Evolutionary conservation across 768 basidiomycete genomes (phyloP), one percentile per base, ranked within the genome.

Genomic region (Mycena alexandri): DNA sequence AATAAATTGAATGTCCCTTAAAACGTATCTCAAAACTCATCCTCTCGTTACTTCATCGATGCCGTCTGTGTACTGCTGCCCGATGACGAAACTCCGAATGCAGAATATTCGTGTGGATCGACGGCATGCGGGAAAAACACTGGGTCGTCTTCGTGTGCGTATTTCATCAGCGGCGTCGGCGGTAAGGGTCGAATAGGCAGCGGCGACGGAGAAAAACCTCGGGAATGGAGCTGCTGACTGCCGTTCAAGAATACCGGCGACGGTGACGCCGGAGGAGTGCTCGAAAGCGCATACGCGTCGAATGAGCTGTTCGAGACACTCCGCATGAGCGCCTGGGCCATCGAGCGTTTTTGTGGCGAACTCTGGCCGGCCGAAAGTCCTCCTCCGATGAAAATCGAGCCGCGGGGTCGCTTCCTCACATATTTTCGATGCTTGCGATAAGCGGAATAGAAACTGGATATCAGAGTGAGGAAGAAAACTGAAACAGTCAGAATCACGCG

Each of bases 401-500:
- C 62, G 2, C 70, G 65, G 13, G 70, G 70, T 22, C 70, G 70
- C 33, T 60, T 67, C 47, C 54, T 41, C 47, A 71, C 55, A 22
- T 47, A 71, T 63, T 68, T 67, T 51, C 70, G 70, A 44, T 68
- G 70, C 41, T 68, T 71, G 42, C 66, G 66, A 38, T 58, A 71
- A 56, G 70, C 66, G 21, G 70, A 71, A 25, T 68, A 47, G 63
- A 71, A 71, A 33, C 66, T 68, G n/a, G 70, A 71, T 34, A 71
- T 50, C 58, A 71, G 50, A 53, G 63, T 61, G 42, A 71, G 60
- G 34, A 71, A 48, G 55, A 71, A 71, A 50, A 71, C 70, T 71
- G 50, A 24, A n/a, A 24, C 0, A 33, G 22, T 16, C n/a, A 24
- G 24, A 13, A 53, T 52, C 24, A 21, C 48, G 9, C 14, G 17